Evolutionary conservation across 352 stramenopile genomes (phyloP), one percentile per base, ranked within the genome.

Genomic region (Pythium volutum): DNA sequence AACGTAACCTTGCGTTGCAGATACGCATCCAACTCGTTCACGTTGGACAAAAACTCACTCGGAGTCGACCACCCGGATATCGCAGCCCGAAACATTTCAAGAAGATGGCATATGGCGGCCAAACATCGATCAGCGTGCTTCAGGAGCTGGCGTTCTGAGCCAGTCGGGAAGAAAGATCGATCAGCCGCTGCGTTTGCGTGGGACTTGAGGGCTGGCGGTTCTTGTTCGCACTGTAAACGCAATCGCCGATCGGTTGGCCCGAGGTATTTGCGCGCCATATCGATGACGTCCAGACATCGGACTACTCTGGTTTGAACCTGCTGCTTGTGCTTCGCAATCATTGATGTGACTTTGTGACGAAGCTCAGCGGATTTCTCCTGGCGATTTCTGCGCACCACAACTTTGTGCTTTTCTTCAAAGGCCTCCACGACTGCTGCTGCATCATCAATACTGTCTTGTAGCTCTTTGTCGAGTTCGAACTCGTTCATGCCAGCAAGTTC

Each of bases 201-300:
- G 3, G 31, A 34, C 14, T 56, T 43, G 34, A 34, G 8, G 20
- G 11, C 31, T 46, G 11, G 2, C 3, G 49, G 4, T 8, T 33
- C 31, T 34, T 38, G 38, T 22, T 68, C 23, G 18, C 53, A 25
- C 15, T 51, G 16, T 27, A 33, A 27, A 46, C 64, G 57, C 20
- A 71, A 26, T 14, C 49, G 50, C 6, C 58, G 64, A 55, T 66
- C 39, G 2, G 57, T 71, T n/a, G 64, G 64, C 3, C 64, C 64
- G 10, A 71, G 25, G 26, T 64, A 66, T 42, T 67, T 71, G 14
- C 64, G 52, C 20, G 54, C 64, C 22, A 56, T 36, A 29, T 71
- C 64, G 22, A 71, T 39, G 3, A 63, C 58, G 25, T 71, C 64
- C 7, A 64, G 27, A 12, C 58, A 67, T 34, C 59, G 56, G 3